These are phyloP conservation scores for Salix dunnii DNA, from an alignment of 345 rosid genomes.

Conservation along the genomic window DNA sequence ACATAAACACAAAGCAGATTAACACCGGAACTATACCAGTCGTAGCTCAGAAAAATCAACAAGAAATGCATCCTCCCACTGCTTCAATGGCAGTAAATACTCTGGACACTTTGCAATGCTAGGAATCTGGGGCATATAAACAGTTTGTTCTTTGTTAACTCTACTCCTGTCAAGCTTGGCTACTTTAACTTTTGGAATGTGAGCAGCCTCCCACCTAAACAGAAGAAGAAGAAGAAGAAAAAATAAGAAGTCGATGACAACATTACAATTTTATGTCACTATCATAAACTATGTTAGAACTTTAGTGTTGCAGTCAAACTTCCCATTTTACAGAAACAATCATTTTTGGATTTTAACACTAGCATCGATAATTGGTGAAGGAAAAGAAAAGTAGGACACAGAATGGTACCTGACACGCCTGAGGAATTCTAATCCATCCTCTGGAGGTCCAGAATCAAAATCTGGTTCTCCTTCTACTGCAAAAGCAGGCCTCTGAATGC, in stretches of 20 bases:
- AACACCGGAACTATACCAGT: conserved; percentile 36
- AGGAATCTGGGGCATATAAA: conserved; percentile 85
- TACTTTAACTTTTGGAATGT: conserved; percentile 64
- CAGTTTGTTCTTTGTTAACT: conserved; percentile 55
- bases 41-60: conserved; percentile 70
- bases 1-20: background rate
- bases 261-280: background rate
- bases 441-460: conserved; percentile 84
- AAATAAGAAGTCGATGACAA: conserved; percentile 2
- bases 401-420: conserved; percentile 77
- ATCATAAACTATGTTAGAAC: background rate
- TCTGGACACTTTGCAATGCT: conserved; percentile 72
- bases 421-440: conserved; percentile 85
- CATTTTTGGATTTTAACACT: no score
- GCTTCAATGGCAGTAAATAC: conserved; percentile 54
- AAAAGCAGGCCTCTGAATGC: conserved; percentile 85
- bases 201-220: conserved; percentile 92
- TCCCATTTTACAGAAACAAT: no score
- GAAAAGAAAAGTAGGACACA: background rate
- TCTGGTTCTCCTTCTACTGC: conserved; percentile 78
- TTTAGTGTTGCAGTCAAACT: no score
- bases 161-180: conserved; percentile 52
- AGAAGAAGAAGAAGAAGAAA: conserved; percentile 17
- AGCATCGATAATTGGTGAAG: background rate
- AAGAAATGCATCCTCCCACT: conserved; percentile 88